phyloP scores from a whole-genome alignment of 192 early-diverging fungal genomes.

The Spizellomyces sp. region DNA sequence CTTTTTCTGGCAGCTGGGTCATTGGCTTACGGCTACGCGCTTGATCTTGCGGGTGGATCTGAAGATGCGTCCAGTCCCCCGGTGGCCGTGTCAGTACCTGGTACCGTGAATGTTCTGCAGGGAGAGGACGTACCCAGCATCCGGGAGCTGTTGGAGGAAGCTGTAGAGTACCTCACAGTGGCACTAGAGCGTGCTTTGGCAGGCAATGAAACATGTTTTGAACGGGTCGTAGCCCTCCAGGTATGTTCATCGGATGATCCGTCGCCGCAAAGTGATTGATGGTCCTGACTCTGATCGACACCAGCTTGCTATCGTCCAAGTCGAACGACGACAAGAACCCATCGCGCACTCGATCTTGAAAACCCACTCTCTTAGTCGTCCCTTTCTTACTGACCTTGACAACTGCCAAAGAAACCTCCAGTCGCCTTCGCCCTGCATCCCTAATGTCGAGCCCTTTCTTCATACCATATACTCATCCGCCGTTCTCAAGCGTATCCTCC shows the following conservation, averaged over 20 bases:
- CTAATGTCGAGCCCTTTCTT: too few species aligned
- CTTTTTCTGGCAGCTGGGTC: constrained; percentile 1
- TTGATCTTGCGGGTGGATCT: constrained; percentile 31
- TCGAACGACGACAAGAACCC: constrained; percentile 29
- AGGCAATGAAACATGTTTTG: constrained; percentile 4
- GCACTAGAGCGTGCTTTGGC: background rate
- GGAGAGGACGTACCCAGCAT: background rate
- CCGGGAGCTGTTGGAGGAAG: constrained; percentile 32
- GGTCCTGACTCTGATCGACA: background rate
- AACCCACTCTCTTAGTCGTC: background rate
- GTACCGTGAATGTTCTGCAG: background rate
- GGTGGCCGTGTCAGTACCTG: constrained; percentile 18
- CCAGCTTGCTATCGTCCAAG: constrained; percentile 29
- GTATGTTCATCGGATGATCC: background rate
- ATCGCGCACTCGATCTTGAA: background rate
- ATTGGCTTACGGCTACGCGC: constrained; percentile 16
- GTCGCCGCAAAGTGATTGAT: background rate
- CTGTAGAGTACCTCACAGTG: constrained; percentile 11
- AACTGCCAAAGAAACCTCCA: too few species aligned
- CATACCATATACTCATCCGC: background rate
- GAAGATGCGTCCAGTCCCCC: constrained; percentile 33
- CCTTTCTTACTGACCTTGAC: background rate
- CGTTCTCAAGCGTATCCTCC: constrained; percentile 19
- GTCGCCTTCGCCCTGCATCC: too few species aligned
- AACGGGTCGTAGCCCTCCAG: constrained; percentile 28